Base-by-base conservation (phyloP, 2,329 filamentous ascomycete genomes). In the Talaromyces sp. region DNA sequence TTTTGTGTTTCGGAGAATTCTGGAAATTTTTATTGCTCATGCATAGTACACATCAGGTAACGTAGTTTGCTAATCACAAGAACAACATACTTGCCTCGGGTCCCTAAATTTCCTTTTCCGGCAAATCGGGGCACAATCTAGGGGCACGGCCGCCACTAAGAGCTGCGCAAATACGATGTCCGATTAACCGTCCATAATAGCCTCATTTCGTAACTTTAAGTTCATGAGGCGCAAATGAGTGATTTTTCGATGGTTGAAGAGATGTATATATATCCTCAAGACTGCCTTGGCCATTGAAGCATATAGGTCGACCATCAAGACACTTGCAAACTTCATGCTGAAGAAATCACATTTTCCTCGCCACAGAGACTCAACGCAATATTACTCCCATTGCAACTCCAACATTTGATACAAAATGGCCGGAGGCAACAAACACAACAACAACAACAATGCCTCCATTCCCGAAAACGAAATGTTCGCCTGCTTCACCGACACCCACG, bases 401-500 rank as follows among this genome's bases (percentile, higher is more conserved):
- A 19, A 47, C 45, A 31, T 16, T 16, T 31, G 24, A n/a, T 50
- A 31, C 13, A 45, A 43, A 10, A 54, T 52, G 33, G 31, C 39
- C 39, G 56, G 56, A 31, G 56, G 56, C 13, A 63, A 58, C 27
- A 50, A 13, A 8, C 50, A 52, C 19, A 27, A 27, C 16, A 50
- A 39, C 16, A 50, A 39, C 4, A 50, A 39, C 4, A 31, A 11
- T 27, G 41, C 16, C 13, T 3, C 24, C 24, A 57, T 63, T 14
- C 61, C 64, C 13, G 60, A 65, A 19, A 67, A 68, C 54, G 54
- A 70, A 57, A 68, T 69, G 69, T 69, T 56, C 50, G 62, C 66
- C 73, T 87, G 84, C 77, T 87, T 86, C 74, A 84, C 84, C 45
- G 86, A 88, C 71, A 88, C 86, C 8, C 81, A 84, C 57, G 86